These are phyloP conservation scores for Perilla frutescens DNA, from an alignment of 257 asterid genomes.

Conservation along the genomic window DNA sequence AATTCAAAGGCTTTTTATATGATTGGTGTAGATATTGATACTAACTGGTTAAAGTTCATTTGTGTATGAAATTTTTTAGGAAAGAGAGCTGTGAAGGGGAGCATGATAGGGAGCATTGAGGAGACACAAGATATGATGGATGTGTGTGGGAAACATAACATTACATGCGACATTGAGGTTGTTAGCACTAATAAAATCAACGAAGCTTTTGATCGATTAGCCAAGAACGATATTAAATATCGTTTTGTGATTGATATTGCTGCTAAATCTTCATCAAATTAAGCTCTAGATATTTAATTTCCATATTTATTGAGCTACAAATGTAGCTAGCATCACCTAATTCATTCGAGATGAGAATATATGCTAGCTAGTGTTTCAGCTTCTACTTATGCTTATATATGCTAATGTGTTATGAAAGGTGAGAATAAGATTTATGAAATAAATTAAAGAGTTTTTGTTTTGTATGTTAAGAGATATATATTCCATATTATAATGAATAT, in stretches of 20 bases:
- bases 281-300: conserved; percentile 14
- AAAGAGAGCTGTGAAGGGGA: conserved; percentile 85
- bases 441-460: too few relatives aligned
- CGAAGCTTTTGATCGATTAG: conserved; percentile 64
- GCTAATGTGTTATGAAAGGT: too few relatives aligned
- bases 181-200: conserved; percentile 57
- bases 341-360: too few relatives aligned
- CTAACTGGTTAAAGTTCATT: neutral
- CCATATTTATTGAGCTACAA: too few relatives aligned
- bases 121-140: conserved; percentile 92
- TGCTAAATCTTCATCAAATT: conserved; percentile 36
- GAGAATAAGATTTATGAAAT: too few relatives aligned
- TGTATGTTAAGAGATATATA: too few relatives aligned
- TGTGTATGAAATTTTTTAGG: conserved; percentile 39
- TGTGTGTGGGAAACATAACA: conserved; percentile 69
- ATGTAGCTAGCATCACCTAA: too few relatives aligned
- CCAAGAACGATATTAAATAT: conserved; percentile 80
- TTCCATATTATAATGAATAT: too few relatives aligned
- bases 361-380: too few relatives aligned
- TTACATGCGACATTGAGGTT: conserved; percentile 71
- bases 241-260: conserved; percentile 80
- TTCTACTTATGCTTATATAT: too few relatives aligned
- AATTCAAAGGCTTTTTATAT: too few relatives aligned
- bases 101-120: conserved; percentile 76
- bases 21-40: too few relatives aligned